Evolutionary conservation across 148 eudicot species (phyloP).

Genomic region (Vaccinium macrocarpon): DNA sequence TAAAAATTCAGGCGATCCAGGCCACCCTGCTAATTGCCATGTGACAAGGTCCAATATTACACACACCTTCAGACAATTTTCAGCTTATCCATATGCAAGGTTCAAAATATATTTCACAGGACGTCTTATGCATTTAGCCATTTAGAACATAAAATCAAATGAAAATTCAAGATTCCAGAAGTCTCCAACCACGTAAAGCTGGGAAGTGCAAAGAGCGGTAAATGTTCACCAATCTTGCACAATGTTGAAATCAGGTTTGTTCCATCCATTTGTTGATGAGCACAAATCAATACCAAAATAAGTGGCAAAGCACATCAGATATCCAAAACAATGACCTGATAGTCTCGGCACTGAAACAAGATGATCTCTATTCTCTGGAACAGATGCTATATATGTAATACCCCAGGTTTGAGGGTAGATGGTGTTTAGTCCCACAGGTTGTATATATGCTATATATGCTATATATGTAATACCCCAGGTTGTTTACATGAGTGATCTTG

Average conservation of each 20-base stretch:
- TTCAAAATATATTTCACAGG: not conserved
- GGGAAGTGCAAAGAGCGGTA: not conserved
- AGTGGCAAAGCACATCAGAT: not conserved
- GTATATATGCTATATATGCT: too few relatives aligned
- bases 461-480: too few relatives aligned
- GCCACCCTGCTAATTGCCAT: not conserved
- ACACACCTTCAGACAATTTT: slow-evolving; percentile 10
- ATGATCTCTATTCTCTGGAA: not conserved
- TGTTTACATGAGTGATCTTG: too few relatives aligned
- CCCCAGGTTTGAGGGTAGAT: too few relatives aligned
- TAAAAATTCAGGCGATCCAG: not conserved
- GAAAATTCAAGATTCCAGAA: not conserved
- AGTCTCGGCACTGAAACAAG: not conserved
- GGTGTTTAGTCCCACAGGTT: too few relatives aligned
- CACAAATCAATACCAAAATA: not conserved
- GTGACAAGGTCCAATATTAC: not conserved
- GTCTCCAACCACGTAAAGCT: not conserved
- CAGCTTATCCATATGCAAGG: slow-evolving; percentile 2
- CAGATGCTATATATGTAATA: too few relatives aligned
- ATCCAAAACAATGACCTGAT: not conserved
- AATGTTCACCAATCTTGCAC: not conserved
- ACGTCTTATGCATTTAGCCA: not conserved
- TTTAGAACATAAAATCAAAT: not conserved
- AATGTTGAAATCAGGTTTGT: not conserved
- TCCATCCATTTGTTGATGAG: not conserved